Conservation (phyloP, 805 yeast genomes). For the Metschnikowia lachancei region DNA sequence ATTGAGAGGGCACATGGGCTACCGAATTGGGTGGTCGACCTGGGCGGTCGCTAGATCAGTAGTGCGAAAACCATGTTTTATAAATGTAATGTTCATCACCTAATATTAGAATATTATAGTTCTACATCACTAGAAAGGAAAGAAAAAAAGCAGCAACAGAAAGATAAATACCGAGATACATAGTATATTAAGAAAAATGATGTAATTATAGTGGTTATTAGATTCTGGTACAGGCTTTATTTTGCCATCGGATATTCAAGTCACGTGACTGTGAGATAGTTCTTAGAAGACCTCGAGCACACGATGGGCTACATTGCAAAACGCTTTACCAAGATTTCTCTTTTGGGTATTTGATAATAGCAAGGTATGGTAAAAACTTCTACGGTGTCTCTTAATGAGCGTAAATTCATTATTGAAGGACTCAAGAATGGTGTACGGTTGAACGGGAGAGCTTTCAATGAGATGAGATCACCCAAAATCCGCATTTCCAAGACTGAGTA, state of each 20-base stretch:
- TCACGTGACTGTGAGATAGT: neutral
- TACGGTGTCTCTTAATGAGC: slow-evolving; percentile 63
- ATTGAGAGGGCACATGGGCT: neutral
- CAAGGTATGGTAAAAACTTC: slow-evolving; percentile 55
- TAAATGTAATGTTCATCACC: neutral
- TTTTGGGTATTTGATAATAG: neutral
- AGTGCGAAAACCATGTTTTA: slow-evolving; percentile 1
- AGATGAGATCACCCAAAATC: slow-evolving; percentile 63
- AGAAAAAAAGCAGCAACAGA: too few relatives aligned
- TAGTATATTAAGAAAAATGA: too few relatives aligned
- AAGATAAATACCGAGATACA: too few relatives aligned
- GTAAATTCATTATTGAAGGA: slow-evolving; percentile 57
- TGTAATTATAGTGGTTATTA: neutral
- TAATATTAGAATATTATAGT: too few relatives aligned
- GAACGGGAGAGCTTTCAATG: slow-evolving; percentile 65
- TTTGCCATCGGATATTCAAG: neutral
- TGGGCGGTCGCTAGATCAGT: neutral
- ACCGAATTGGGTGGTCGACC: too few relatives aligned
- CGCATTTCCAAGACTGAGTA: slow-evolving; percentile 60
- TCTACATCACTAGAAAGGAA: too few relatives aligned
- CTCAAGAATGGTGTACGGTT: slow-evolving; percentile 60
- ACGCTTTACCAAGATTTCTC: too few relatives aligned
- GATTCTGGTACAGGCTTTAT: neutral
- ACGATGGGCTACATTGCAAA: too few relatives aligned
- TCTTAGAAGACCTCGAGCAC: too few relatives aligned